Percentiles rank a stretch among this genome's conserved stretches.
These are phyloP conservation scores for Tetracladium marchalianum DNA, from an alignment of 495 filamentous ascomycete species.

Conservation along the genomic window DNA sequence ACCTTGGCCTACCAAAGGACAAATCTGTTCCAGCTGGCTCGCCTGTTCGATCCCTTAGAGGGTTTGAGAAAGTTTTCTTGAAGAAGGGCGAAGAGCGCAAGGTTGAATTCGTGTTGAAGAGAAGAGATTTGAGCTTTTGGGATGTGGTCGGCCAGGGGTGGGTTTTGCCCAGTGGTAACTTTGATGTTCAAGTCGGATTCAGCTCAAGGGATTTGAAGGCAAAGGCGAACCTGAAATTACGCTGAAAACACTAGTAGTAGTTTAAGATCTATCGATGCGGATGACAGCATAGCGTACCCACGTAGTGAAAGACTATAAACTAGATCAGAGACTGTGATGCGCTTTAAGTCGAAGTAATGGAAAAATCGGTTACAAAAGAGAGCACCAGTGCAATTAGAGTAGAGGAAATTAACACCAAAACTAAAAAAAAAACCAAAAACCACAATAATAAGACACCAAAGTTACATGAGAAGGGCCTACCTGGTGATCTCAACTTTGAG, in stretches of 20 bases:
- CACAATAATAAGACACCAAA: no score
- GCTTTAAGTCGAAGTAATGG: no score
- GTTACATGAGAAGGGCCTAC: no score
- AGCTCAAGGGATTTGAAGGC: conserved; percentile 42
- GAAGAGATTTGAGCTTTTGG: conserved; percentile 73
- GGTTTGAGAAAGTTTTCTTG: conserved; percentile 64
- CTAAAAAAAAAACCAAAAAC: no score
- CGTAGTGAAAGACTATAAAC: no score
- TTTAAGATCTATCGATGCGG: background rate
- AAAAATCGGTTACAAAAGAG: no score
- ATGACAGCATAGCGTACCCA: no score
- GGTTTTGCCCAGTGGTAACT: conserved; percentile 46
- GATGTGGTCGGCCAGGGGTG: conserved; percentile 66
- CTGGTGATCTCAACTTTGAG: no score
- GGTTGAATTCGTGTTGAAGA: conserved; percentile 58
- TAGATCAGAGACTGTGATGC: no score
- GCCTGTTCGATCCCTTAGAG: conserved; percentile 60
- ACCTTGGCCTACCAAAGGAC: conserved; percentile 46
- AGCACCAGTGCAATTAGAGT: no score
- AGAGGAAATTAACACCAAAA: no score
- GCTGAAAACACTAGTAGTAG: background rate
- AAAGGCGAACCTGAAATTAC: conserved; percentile 12
- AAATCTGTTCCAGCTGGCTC: conserved; percentile 46
- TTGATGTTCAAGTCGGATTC: conserved; percentile 29
- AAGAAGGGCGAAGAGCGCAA: conserved; percentile 41